Conservation (phyloP, 768 basidiomycete genomes). For the Lactifluus subvellereus region DNA sequence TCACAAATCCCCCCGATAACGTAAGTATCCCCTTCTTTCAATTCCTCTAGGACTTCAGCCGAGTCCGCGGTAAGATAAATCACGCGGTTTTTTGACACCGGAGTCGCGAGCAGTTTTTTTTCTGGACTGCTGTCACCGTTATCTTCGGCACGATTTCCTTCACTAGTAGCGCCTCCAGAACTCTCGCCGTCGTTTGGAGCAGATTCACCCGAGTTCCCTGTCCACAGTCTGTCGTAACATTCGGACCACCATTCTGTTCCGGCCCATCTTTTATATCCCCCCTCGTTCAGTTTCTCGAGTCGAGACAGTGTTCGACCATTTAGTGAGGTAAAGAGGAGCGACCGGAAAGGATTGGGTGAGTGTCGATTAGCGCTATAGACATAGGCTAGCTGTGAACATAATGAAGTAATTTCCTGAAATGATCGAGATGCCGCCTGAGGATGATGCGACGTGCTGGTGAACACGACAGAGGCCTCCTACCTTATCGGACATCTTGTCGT, state of each 20-base stretch:
- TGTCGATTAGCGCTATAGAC: conserved; percentile 84
- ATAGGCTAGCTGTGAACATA: conserved; percentile 87
- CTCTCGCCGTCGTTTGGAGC: neutral
- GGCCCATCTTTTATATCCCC: conserved; percentile 73
- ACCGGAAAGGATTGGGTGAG: conserved; percentile 61
- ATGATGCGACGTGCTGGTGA: neutral
- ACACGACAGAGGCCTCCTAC: conserved; percentile 40
- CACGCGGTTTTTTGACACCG: conserved; percentile 39
- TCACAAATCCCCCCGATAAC: conserved; percentile 95
- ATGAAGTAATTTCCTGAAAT: conserved; percentile 79
- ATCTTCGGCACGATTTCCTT: neutral
- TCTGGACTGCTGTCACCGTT: conserved; percentile 6
- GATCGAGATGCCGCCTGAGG: neutral
- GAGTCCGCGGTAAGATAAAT: conserved; percentile 96
- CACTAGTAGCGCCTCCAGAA: conserved; percentile 5
- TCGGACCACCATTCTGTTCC: conserved; percentile 81
- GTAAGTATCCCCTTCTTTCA: conserved; percentile 81
- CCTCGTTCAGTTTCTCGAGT: conserved; percentile 58
- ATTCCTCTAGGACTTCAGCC: conserved; percentile 73
- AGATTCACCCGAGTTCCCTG: conserved; percentile 18
- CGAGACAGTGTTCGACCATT: conserved; percentile 61
- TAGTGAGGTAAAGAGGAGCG: conserved; percentile 75
- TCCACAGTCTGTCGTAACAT: conserved; percentile 68
- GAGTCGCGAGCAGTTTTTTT: neutral
- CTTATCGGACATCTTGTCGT: conserved; percentile 89